Conservation (phyloP, 2,329 filamentous ascomycete species). For the Colletotrichum spaethianum region DNA sequence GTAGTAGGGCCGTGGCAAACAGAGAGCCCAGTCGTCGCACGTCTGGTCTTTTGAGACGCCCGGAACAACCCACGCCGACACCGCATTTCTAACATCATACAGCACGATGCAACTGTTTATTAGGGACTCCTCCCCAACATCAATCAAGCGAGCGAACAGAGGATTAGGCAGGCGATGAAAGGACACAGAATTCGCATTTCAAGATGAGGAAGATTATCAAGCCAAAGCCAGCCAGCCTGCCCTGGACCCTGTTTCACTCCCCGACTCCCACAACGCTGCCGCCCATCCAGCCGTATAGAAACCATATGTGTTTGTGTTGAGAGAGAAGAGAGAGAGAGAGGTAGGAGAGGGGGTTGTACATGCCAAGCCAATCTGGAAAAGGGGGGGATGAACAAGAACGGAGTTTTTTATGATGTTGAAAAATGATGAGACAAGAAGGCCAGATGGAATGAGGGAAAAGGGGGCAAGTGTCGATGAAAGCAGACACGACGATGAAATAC, state of each 20-base stretch:
- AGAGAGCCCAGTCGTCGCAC: neutral
- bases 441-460: neutral
- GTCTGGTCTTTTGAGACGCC: neutral
- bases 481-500: slow-evolving; percentile 38
- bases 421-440: slow-evolving; percentile 8
- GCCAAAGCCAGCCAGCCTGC: slow-evolving; percentile 37
- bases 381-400: slow-evolving; percentile 16
- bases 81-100: neutral
- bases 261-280: slow-evolving; percentile 44
- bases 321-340: slow-evolving; percentile 21
- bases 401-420: slow-evolving; percentile 19
- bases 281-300: slow-evolving; percentile 41
- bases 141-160: neutral
- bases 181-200: slow-evolving; percentile 16
- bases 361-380: slow-evolving; percentile 29
- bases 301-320: slow-evolving; percentile 32
- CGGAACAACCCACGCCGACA: neutral
- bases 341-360: slow-evolving; percentile 20
- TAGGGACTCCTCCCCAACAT: neutral
- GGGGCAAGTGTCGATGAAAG: slow-evolving; percentile 10
- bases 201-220: slow-evolving; percentile 23
- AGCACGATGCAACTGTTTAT: neutral
- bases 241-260: slow-evolving; percentile 40
- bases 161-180: neutral
- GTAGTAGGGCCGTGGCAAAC: neutral